Conservation (phyloP, 345 rosid genomes). For the Pugionium dolabratum region DNA sequence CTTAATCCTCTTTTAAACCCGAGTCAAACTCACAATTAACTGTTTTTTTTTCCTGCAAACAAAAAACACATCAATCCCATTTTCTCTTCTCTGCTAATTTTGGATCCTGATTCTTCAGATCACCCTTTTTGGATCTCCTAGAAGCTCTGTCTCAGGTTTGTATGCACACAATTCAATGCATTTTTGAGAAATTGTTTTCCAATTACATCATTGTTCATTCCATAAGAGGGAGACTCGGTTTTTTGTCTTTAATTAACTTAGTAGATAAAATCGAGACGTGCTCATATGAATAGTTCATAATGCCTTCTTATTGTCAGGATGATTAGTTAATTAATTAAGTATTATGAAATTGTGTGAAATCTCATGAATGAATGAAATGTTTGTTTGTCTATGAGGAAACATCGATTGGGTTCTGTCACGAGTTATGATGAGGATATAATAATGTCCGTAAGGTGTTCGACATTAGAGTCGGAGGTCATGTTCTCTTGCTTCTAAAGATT, state of each 20-base stretch:
- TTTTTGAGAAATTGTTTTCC: background rate
- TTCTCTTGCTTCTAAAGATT: slow-evolving; percentile 22
- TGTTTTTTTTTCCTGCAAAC: slow-evolving; percentile 3
- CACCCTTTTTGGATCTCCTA: slow-evolving; percentile 22
- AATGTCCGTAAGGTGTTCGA: slow-evolving; percentile 26
- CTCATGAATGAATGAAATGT: slow-evolving; percentile 39
- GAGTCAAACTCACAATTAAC: slow-evolving; percentile 30
- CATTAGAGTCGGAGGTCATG: slow-evolving; percentile 19
- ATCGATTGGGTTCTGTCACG: slow-evolving; percentile 35
- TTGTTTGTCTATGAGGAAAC: slow-evolving; percentile 39
- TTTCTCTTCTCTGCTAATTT: slow-evolving; percentile 1
- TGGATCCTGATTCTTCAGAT: slow-evolving; percentile 7
- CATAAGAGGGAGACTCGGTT: too few relatives aligned
- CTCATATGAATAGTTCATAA: background rate
- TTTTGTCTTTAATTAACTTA: slow-evolving; percentile 1
- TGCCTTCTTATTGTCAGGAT: background rate
- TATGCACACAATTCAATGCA: slow-evolving; percentile 11
- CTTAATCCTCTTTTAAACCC: slow-evolving; percentile 34
- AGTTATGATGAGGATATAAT: slow-evolving; percentile 10
- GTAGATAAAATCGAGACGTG: slow-evolving; percentile 29
- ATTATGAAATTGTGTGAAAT: background rate
- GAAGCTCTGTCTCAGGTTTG: slow-evolving; percentile 25
- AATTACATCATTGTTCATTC: background rate
- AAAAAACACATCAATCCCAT: background rate
- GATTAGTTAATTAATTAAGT: background rate